A percentile compares a stretch with the other conserved stretches of the same genome.
These are phyloP conservation scores for Sugiyamaella valdiviana DNA, from an alignment of 805 yeast species.

Conservation along the genomic window DNA sequence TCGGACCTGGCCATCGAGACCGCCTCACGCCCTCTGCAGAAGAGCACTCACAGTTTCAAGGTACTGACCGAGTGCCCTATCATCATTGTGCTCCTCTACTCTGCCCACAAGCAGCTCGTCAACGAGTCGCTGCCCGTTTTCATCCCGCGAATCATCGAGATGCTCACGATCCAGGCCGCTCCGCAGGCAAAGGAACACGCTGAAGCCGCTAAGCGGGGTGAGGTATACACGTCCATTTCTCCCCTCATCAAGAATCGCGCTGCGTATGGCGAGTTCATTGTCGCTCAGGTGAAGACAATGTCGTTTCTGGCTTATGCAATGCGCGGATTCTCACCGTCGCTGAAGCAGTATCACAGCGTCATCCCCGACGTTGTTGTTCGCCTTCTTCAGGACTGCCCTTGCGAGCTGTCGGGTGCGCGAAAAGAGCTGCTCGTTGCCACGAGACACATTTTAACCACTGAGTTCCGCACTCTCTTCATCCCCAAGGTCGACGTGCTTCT, in stretches of 20 bases:
- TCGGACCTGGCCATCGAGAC: slow-evolving; percentile 34
- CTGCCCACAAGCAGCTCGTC: slow-evolving; percentile 75
- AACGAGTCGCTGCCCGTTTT: slow-evolving; percentile 65
- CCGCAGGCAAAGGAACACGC: slow-evolving; percentile 61
- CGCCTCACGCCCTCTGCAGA: slow-evolving; percentile 47
- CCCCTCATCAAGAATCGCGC: slow-evolving; percentile 68
- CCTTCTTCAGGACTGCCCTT: slow-evolving; percentile 89
- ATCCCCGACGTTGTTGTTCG: slow-evolving; percentile 87
- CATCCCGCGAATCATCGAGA: slow-evolving; percentile 72
- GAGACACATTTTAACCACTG: slow-evolving; percentile 88
- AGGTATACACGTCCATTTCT: slow-evolving; percentile 62
- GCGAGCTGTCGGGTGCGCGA: slow-evolving; percentile 84
- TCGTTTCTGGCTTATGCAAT: slow-evolving; percentile 90
- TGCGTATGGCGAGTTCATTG: slow-evolving; percentile 79
- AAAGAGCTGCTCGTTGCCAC: slow-evolving; percentile 91
- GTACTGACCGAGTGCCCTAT: slow-evolving; percentile 95
- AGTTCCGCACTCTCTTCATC: slow-evolving; percentile 71
- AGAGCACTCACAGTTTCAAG: slow-evolving; percentile 78
- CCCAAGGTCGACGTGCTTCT: slow-evolving; percentile 81
- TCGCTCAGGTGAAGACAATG: slow-evolving; percentile 94
- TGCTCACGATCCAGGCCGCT: slow-evolving; percentile 71
- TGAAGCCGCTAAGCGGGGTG: slow-evolving; percentile 50
- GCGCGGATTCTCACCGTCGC: slow-evolving; percentile 68
- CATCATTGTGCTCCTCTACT: slow-evolving; percentile 86
- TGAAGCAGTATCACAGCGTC: slow-evolving; percentile 48